A percentile compares a stretch with the other conserved stretches of the same genome.
phyloP scores from a whole-genome alignment of 164 flowering plant genomes.

The Tetracentron sinense region DNA sequence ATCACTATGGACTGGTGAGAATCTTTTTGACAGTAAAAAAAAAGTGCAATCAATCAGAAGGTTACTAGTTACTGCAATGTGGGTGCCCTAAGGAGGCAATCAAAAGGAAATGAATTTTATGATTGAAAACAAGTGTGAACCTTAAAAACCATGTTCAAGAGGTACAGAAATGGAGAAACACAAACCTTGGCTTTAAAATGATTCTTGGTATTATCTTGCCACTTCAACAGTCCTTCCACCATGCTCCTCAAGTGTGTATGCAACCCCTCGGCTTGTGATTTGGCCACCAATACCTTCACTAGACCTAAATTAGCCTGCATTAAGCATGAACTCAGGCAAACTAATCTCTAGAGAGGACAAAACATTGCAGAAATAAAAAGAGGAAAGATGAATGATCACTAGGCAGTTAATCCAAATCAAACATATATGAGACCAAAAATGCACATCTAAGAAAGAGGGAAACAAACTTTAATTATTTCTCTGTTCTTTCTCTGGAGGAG shows the following conservation, averaged over 20 bases:
- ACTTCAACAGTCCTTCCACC: slow-evolving; percentile 81
- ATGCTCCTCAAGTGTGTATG: slow-evolving; percentile 56
- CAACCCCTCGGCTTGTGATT: slow-evolving; percentile 72
- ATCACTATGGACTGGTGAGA: too few species aligned
- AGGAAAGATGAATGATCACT: not conserved
- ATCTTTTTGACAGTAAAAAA: too few species aligned
- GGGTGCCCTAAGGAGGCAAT: too few species aligned
- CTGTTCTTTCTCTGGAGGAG: slow-evolving; percentile 79
- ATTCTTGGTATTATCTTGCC: slow-evolving; percentile 76
- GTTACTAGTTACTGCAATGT: too few species aligned
- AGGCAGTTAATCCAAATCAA: not conserved
- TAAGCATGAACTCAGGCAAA: slow-evolving; percentile 9
- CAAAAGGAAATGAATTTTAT: too few species aligned
- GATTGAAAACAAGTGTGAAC: not conserved
- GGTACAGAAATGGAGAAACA: not conserved
- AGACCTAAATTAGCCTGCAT: slow-evolving; percentile 92
- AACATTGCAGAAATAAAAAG: not conserved
- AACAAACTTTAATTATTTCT: slow-evolving; percentile 71
- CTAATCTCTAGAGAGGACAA: slow-evolving; percentile 1
- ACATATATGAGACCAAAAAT: not conserved
- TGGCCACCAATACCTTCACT: slow-evolving; percentile 87
- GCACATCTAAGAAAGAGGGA: slow-evolving; percentile 1
- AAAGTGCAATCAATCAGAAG: too few species aligned
- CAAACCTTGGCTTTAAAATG: slow-evolving; percentile 93
- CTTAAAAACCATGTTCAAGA: not conserved